A percentile compares a stretch with the other conserved stretches of the same genome.
Evolutionary conservation across 176 grass and related monocot species (phyloP).

Genomic region (Carex pumila): DNA sequence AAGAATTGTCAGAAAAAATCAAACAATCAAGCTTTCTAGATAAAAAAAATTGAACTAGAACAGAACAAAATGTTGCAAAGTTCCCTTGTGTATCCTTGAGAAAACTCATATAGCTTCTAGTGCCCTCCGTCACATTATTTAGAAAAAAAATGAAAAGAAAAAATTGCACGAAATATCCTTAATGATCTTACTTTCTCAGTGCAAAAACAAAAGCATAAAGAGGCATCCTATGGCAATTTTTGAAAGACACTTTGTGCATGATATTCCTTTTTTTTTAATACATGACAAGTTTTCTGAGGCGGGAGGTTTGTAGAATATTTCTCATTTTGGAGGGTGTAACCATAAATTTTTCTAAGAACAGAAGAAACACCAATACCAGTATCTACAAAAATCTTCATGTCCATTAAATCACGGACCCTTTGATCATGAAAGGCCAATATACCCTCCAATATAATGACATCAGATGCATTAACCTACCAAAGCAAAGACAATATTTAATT

Average conservation of each 20-base stretch:
- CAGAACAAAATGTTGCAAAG: not conserved
- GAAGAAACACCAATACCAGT: constrained; percentile 74
- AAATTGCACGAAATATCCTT: not conserved
- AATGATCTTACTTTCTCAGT: not conserved
- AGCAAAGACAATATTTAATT: constrained; percentile 1
- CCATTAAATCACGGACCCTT: constrained; percentile 86
- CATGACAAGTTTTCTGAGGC: not conserved
- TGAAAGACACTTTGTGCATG: not conserved
- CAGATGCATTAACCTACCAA: constrained; percentile 90
- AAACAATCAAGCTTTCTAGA: not conserved
- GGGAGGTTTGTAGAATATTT: not conserved
- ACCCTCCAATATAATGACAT: constrained; percentile 98
- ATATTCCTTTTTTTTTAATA: not conserved
- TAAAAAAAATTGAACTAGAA: constrained; percentile 25
- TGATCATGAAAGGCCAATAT: constrained; percentile 98
- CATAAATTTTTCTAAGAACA: constrained; percentile 1
- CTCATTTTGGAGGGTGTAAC: not conserved
- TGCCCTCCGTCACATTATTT: not conserved
- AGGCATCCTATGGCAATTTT: not conserved
- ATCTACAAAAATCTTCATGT: constrained; percentile 99
- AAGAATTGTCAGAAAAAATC: not conserved
- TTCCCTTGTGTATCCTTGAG: not conserved
- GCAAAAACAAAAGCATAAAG: not conserved
- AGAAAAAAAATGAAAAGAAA: not conserved
- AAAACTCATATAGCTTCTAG: not conserved